These are phyloP conservation scores for Esteya vermicola DNA, from an alignment of 2,329 filamentous ascomycete species.

Conservation along the genomic window DNA sequence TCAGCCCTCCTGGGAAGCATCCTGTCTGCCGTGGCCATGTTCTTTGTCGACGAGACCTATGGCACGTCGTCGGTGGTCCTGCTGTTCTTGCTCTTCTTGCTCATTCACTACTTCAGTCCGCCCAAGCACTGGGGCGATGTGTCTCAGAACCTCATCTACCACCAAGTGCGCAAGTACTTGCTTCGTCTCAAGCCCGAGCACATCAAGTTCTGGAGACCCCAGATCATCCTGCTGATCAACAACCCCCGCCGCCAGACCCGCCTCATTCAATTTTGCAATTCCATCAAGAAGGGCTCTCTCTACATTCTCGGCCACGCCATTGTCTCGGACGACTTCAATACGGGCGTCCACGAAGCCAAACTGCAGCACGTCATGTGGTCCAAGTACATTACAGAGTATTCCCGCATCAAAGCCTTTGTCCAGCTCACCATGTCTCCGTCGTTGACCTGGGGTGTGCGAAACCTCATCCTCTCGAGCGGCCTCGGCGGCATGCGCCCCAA, in stretches of 20 bases:
- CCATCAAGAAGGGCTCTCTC: conserved; percentile 71
- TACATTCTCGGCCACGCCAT: conserved; percentile 84
- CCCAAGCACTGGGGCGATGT: conserved; percentile 87
- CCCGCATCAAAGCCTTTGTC: conserved; percentile 77
- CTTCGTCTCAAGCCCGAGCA: conserved; percentile 74
- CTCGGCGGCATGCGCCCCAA: conserved; percentile 82
- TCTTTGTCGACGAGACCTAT: conserved; percentile 75
- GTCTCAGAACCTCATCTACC: conserved; percentile 75
- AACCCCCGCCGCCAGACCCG: conserved; percentile 69
- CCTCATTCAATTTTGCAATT: conserved; percentile 83
- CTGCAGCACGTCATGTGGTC: conserved; percentile 72
- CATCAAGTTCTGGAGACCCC: conserved; percentile 86
- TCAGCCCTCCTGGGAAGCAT: conserved; percentile 63
- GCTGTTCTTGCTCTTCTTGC: conserved; percentile 61
- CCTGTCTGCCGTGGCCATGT: conserved; percentile 71
- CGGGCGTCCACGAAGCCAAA: conserved; percentile 66
- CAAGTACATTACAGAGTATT: conserved; percentile 69
- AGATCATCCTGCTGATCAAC: conserved; percentile 74
- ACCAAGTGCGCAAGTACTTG: conserved; percentile 76
- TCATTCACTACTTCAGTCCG: conserved; percentile 75
- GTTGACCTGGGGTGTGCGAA: conserved; percentile 73
- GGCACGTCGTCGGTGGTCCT: conserved; percentile 62
- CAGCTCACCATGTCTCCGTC: conserved; percentile 73
- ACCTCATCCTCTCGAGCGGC: conserved; percentile 67
- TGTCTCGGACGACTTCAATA: conserved; percentile 67